Evolutionary conservation across 2,329 filamentous ascomycete species (phyloP).

Genomic region (Phyllosticta paracitricarpa): DNA sequence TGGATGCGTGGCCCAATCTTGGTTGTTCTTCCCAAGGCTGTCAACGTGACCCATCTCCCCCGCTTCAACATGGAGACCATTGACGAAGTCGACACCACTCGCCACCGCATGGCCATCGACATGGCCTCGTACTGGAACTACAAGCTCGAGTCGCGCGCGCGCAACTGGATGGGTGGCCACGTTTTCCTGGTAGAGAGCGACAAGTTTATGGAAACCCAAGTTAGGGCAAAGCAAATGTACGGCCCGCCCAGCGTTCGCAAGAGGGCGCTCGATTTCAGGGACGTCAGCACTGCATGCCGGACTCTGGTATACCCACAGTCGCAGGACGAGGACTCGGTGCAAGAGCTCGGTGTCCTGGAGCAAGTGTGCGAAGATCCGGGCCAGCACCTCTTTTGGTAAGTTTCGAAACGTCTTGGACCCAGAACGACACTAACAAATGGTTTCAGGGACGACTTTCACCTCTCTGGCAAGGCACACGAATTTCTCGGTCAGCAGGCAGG

Average conservation of each 20-base stretch:
- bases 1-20: conserved; percentile 17
- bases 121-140: conserved; percentile 28
- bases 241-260: conserved; percentile 20
- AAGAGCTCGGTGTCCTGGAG: conserved; percentile 8
- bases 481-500: conserved; percentile 7
- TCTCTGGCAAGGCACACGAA: conserved; percentile 23
- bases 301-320: conserved; percentile 10
- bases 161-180: conserved; percentile 22
- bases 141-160: conserved; percentile 19
- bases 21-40: conserved; percentile 22
- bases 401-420: neutral
- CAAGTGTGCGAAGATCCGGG: conserved; percentile 20
- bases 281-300: conserved; percentile 26
- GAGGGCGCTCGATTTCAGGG: conserved; percentile 23
- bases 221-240: conserved; percentile 23
- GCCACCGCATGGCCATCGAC: conserved; percentile 25
- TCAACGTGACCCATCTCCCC: conserved; percentile 28
- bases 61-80: conserved; percentile 18
- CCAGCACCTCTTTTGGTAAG: conserved; percentile 27
- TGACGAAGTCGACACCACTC: conserved; percentile 16
- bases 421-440: neutral
- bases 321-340: conserved; percentile 10
- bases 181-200: conserved; percentile 26
- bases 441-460: conserved; percentile 25
- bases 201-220: conserved; percentile 23